These are phyloP conservation scores for Fusarium cicatricum DNA, from an alignment of 2,329 filamentous ascomycete genomes.

Conservation along the genomic window DNA sequence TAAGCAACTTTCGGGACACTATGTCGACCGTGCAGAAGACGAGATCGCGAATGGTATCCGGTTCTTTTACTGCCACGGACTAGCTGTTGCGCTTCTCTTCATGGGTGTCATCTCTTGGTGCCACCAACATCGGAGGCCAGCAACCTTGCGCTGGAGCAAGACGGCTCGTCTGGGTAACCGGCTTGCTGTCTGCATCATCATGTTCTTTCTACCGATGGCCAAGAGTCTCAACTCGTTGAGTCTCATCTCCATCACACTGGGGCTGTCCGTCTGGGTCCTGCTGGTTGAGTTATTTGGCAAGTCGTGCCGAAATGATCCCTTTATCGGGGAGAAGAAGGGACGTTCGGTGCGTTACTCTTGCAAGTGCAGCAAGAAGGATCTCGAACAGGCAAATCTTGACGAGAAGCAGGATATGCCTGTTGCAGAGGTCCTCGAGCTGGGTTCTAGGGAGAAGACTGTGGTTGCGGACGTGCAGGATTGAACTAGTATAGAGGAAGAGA, in stretches of 20 bases:
- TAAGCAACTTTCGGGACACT: slow-evolving; percentile 59
- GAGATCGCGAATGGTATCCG: slow-evolving; percentile 62
- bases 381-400: slow-evolving; percentile 43
- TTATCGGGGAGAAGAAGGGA: slow-evolving; percentile 50
- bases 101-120: slow-evolving; percentile 63
- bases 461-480: slow-evolving; percentile 34
- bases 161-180: slow-evolving; percentile 60
- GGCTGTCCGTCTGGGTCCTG: slow-evolving; percentile 56
- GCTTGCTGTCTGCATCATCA: slow-evolving; percentile 56
- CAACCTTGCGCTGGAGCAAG: slow-evolving; percentile 59
- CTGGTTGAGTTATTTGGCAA: slow-evolving; percentile 59
- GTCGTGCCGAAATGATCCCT: slow-evolving; percentile 54
- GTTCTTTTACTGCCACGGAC: slow-evolving; percentile 71
- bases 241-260: slow-evolving; percentile 56
- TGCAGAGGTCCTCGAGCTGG: slow-evolving; percentile 35
- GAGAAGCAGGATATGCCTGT: slow-evolving; percentile 43
- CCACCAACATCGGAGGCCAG: slow-evolving; percentile 63
- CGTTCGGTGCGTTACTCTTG: slow-evolving; percentile 53
- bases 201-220: slow-evolving; percentile 64
- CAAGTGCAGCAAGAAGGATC: slow-evolving; percentile 49
- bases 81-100: slow-evolving; percentile 61
- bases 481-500: background rate
- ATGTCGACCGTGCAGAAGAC: slow-evolving; percentile 57
- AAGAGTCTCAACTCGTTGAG: slow-evolving; percentile 54
- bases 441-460: slow-evolving; percentile 37